Percentiles rank a stretch among this genome's conserved stretches.
Evolutionary conservation across 2,329 filamentous ascomycete species (phyloP).

Genomic region (Reticulascus tulasneorum): DNA sequence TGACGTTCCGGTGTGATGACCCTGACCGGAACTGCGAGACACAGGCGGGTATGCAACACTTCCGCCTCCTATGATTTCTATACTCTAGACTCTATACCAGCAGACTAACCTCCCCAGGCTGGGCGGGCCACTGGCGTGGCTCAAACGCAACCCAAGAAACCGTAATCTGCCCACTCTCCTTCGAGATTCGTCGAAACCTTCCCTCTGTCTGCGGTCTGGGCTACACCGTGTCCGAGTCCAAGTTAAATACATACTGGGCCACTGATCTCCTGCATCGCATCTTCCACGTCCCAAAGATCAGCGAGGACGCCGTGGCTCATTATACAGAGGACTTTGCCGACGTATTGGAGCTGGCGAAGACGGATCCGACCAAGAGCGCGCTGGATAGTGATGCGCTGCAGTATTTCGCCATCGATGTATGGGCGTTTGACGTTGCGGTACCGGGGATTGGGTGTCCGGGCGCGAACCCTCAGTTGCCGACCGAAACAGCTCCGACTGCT

Average conservation of each 20-base stretch:
- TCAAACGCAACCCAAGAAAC: conserved; percentile 62
- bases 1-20: conserved; percentile 66
- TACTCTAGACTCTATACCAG: too few species aligned
- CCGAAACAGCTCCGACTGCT: conserved; percentile 21
- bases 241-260: conserved; percentile 61
- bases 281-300: conserved; percentile 58
- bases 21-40: conserved; percentile 59
- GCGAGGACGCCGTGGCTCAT: conserved; percentile 58
- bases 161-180: conserved; percentile 65
- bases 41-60: conserved; percentile 34
- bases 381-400: conserved; percentile 61
- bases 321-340: conserved; percentile 56
- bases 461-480: conserved; percentile 11
- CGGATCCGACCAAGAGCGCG: conserved; percentile 41
- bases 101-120: conserved; percentile 36
- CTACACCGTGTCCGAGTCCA: conserved; percentile 54
- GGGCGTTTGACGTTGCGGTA: conserved; percentile 60
- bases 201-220: conserved; percentile 57
- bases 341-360: conserved; percentile 47
- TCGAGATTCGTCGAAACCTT: conserved; percentile 52
- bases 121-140: conserved; percentile 66
- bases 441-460: conserved; percentile 61
- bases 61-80: neutral
- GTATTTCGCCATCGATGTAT: conserved; percentile 66
- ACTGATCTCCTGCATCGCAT: conserved; percentile 64